Evolutionary conservation across 1,284 basidiomycete species (phyloP).

Genomic region (Ustilago nuda): DNA sequence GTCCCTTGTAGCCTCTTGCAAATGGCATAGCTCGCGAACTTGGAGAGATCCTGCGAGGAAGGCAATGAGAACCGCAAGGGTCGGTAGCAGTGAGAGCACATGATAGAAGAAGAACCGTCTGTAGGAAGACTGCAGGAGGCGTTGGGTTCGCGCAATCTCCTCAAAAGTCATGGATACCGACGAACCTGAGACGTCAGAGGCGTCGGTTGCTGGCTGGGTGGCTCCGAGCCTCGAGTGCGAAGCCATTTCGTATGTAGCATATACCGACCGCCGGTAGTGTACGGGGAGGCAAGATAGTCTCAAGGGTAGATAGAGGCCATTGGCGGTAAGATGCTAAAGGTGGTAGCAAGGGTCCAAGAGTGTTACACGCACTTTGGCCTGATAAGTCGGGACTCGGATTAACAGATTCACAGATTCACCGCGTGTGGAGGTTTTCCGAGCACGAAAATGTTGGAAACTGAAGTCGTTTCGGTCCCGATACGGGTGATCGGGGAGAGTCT

Average conservation of each 20-base stretch:
- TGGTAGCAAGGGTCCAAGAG: conserved; percentile 3
- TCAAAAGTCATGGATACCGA: conserved; percentile 27
- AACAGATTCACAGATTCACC: background rate
- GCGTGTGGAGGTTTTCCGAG: background rate
- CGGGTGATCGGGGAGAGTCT: too few species aligned
- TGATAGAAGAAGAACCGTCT: conserved; percentile 34
- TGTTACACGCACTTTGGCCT: background rate
- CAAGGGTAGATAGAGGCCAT: conserved; percentile 1
- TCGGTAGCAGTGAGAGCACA: conserved; percentile 28
- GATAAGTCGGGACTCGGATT: background rate
- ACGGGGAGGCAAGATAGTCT: conserved; percentile 1
- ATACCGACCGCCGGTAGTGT: background rate
- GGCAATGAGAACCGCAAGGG: conserved; percentile 19
- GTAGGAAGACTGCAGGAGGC: conserved; percentile 30
- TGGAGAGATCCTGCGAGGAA: conserved; percentile 25
- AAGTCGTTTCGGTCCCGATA: too few species aligned
- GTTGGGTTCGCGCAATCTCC: conserved; percentile 16
- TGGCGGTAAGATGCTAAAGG: background rate
- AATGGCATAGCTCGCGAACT: conserved; percentile 37
- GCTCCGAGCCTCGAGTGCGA: background rate
- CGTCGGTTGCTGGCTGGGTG: conserved; percentile 6
- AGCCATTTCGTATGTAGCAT: conserved; percentile 9
- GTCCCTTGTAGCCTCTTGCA: conserved; percentile 16
- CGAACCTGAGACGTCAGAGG: conserved; percentile 21
- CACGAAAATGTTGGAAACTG: too few species aligned